A percentile compares a stretch with the other conserved stretches of the same genome.
phyloP scores from a whole-genome alignment of 192 early-diverging fungal species.

The Pilobolus umbonatus region DNA sequence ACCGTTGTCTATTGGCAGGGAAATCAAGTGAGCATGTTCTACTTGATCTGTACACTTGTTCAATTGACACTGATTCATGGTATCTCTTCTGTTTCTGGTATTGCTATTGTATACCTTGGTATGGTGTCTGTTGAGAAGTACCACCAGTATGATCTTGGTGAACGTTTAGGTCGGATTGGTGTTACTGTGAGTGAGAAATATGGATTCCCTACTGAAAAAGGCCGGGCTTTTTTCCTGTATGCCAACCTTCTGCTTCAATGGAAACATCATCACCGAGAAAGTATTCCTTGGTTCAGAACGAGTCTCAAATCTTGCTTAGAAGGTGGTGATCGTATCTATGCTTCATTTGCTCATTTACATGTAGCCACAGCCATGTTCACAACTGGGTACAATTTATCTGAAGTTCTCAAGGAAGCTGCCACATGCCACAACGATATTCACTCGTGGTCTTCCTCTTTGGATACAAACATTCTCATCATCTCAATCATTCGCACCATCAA shows the following conservation, averaged over 20 bases:
- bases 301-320: slow-evolving; percentile 1
- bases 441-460: slow-evolving; percentile 19
- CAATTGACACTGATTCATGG: slow-evolving; percentile 19
- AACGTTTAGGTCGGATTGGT: slow-evolving; percentile 25
- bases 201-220: slow-evolving; percentile 19
- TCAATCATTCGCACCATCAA: slow-evolving; percentile 24
- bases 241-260: slow-evolving; percentile 18
- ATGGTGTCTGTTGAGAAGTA: slow-evolving; percentile 21
- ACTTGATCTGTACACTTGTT: slow-evolving; percentile 16
- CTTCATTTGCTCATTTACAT: slow-evolving; percentile 21
- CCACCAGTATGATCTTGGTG: slow-evolving; percentile 13
- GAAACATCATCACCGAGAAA: slow-evolving; percentile 22
- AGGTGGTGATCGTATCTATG: slow-evolving; percentile 28
- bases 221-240: slow-evolving; percentile 19
- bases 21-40: slow-evolving; percentile 26
- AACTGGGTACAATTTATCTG: slow-evolving; percentile 8
- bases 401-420: slow-evolving; percentile 16
- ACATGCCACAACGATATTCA: slow-evolving; percentile 23
- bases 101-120: slow-evolving; percentile 25
- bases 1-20: slow-evolving; percentile 26
- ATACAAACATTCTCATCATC: slow-evolving; percentile 24
- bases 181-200: slow-evolving; percentile 11
- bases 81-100: slow-evolving; percentile 15
- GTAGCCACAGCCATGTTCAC: slow-evolving; percentile 12
- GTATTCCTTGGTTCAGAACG: slow-evolving; percentile 1